Evolutionary conservation across 2,329 filamentous ascomycete genomes (phyloP), one percentile per base, ranked within the genome.

Genomic region (Aaosphaeria pasadenensis): DNA sequence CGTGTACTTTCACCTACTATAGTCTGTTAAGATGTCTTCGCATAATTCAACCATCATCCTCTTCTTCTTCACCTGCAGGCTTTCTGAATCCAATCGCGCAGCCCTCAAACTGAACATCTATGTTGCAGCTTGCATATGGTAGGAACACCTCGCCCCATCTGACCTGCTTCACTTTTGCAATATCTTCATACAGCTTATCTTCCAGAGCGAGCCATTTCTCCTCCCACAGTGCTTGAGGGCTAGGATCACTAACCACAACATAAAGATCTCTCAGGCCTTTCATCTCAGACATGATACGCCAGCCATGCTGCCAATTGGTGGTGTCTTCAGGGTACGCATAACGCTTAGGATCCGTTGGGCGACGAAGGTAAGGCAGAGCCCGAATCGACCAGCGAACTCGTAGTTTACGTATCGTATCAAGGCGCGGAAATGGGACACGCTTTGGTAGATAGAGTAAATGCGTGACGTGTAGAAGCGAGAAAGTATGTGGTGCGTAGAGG

Each of bases 311-410:
- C 67, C 67, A 70, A 39, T 67, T 66, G 30, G 46, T 50, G 1
- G 67, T 69, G 29, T 70, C 67, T 40, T 70, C 67, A 29, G 57
- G 64, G 42, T 68, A 70, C 3, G 65, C 65, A 29, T 59, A 50
- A 13, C 54, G 56, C 3, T 55, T 52, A 0, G 52, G 48, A 1
- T 51, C 46, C 2, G 24, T 43, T 7, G 53, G 53, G 30, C 66
- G 63, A 6, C 59, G 54, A 11, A 67, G 49, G 39, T 65, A 64
- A 4, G 67, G 67, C 4, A 70, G 51, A 0, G 59, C 66, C 44
- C 67, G 66, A 24, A 70, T 64, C 2, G 59, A 47, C 66, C 65
- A 69, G 45, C 63, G 62, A 2, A 70, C 48, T 7, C 56, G 57
- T 3, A 70, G 55, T 0, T 48, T 57, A 33, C 61, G 62, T 30